These are phyloP conservation scores for Pholiota molesta DNA, from an alignment of 768 basidiomycete genomes.

Conservation along the genomic window DNA sequence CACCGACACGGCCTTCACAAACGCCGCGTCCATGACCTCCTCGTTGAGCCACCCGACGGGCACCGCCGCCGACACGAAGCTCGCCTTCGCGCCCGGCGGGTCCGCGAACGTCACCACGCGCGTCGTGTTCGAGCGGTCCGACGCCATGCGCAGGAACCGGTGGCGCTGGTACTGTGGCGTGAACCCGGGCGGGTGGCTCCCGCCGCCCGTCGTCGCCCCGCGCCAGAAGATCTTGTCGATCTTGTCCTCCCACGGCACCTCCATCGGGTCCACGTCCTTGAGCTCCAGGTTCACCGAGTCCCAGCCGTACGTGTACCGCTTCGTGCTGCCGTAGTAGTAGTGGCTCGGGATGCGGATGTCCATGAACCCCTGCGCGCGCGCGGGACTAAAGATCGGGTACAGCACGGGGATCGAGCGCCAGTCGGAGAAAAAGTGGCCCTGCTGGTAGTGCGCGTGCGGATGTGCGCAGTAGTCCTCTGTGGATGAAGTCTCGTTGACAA, in stretches of 20 bases:
- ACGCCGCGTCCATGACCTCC: slow-evolving; percentile 87
- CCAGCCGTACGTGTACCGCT: slow-evolving; percentile 90
- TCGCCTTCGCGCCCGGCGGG: slow-evolving; percentile 59
- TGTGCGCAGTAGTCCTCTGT: slow-evolving; percentile 76
- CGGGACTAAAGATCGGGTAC: slow-evolving; percentile 95
- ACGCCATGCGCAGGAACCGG: slow-evolving; percentile 85
- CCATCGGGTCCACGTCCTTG: slow-evolving; percentile 83
- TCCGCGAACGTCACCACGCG: slow-evolving; percentile 72
- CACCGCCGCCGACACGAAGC: slow-evolving; percentile 65
- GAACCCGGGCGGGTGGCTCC: slow-evolving; percentile 84
- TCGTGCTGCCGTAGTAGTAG: slow-evolving; percentile 88
- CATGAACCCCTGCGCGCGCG: slow-evolving; percentile 80
- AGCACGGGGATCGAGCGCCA: slow-evolving; percentile 87
- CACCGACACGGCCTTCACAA: slow-evolving; percentile 75
- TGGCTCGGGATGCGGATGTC: slow-evolving; percentile 96
- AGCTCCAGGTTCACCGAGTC: slow-evolving; percentile 74
- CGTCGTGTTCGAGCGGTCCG: slow-evolving; percentile 51
- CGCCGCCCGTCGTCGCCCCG: slow-evolving; percentile 95
- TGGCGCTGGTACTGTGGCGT: slow-evolving; percentile 85
- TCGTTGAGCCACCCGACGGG: slow-evolving; percentile 65
- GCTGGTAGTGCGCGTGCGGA: slow-evolving; percentile 83
- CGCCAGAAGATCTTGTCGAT: slow-evolving; percentile 91
- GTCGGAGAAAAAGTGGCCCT: slow-evolving; percentile 98
- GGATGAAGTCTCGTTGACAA: slow-evolving; percentile 62
- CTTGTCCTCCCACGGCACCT: slow-evolving; percentile 89